Conservation (phyloP, 768 basidiomycete genomes). For the Paxillus ammoniavirescens region DNA sequence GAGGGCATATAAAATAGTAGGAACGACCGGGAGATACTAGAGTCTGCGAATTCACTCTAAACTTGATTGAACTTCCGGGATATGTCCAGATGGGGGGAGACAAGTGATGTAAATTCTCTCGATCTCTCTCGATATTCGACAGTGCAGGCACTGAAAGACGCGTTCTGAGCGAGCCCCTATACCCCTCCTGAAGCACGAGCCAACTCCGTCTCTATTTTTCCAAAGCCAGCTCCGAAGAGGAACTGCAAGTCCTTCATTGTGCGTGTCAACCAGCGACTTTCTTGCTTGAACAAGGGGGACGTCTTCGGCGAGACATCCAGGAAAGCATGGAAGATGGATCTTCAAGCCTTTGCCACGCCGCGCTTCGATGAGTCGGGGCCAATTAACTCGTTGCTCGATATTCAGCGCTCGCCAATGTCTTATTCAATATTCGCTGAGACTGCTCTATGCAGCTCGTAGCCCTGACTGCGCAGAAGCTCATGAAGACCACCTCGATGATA, state of each 20-base stretch:
- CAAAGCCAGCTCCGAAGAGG: neutral
- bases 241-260: slow-evolving; percentile 21
- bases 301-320: slow-evolving; percentile 45
- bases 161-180: too few species aligned
- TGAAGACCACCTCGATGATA: too few species aligned
- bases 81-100: too few species aligned
- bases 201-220: neutral
- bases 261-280: slow-evolving; percentile 43
- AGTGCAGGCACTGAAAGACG: too few species aligned
- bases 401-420: slow-evolving; percentile 1
- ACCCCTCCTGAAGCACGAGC: too few species aligned
- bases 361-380: neutral
- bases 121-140: too few species aligned
- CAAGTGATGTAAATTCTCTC: too few species aligned
- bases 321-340: slow-evolving; percentile 46
- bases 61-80: too few species aligned
- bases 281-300: slow-evolving; percentile 29
- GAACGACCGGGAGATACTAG: neutral
- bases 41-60: too few species aligned
- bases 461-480: too few species aligned
- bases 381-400: slow-evolving; percentile 1
- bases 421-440: slow-evolving; percentile 1
- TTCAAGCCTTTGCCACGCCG: slow-evolving; percentile 26
- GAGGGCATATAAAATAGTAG: slow-evolving; percentile 34
- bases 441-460: neutral